Evolutionary conservation across 1,139 yeast genomes (phyloP).

Genomic region (Candida freyschussii): DNA sequence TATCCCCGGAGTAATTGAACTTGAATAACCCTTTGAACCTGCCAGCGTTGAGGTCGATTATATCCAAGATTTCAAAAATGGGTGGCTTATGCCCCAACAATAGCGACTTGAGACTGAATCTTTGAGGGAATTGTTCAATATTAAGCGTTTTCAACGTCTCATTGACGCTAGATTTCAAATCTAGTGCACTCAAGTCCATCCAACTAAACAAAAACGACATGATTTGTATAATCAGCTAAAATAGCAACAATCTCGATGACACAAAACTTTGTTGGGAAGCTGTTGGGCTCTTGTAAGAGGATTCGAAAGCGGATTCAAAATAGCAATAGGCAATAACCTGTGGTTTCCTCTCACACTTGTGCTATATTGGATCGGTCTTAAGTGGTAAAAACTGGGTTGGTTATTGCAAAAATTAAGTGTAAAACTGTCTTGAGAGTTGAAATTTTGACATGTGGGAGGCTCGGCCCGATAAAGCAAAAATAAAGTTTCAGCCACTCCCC

Average conservation of each 20-base stretch:
- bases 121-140: constrained; percentile 19
- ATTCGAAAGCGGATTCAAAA: too few species aligned
- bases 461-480: too few species aligned
- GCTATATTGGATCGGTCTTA: too few species aligned
- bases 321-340: too few species aligned
- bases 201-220: constrained; percentile 27
- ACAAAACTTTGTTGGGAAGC: not conserved
- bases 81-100: constrained; percentile 17
- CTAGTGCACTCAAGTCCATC: constrained; percentile 18
- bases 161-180: constrained; percentile 19
- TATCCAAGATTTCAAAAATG: constrained; percentile 19
- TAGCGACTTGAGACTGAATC: constrained; percentile 14
- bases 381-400: not conserved
- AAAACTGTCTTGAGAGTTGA: too few species aligned
- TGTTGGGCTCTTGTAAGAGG: not conserved
- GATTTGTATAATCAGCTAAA: not conserved
- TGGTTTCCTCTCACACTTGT: too few species aligned
- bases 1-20: constrained; percentile 21
- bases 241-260: constrained; percentile 1
- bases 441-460: too few species aligned
- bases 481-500: too few species aligned
- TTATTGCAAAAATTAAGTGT: not conserved
- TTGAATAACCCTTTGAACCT: constrained; percentile 23
- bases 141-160: constrained; percentile 7
- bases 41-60: constrained; percentile 16